These are phyloP conservation scores for Lasiodiplodia hormozganensis DNA, from an alignment of 2,329 filamentous ascomycete species.

Conservation along the genomic window DNA sequence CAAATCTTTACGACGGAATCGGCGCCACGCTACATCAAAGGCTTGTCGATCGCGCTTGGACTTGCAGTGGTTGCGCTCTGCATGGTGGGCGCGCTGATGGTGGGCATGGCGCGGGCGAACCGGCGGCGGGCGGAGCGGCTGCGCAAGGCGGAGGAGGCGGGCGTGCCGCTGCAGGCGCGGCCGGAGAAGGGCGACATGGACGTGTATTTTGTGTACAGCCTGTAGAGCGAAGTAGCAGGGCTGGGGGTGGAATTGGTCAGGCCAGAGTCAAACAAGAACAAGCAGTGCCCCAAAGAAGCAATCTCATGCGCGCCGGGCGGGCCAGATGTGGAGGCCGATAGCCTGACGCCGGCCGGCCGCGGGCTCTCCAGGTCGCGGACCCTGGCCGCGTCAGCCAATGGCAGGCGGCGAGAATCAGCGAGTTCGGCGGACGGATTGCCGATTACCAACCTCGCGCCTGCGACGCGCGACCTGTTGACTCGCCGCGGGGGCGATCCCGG, in stretches of 20 bases:
- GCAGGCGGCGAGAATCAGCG: not conserved
- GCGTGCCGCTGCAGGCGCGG: slow-evolving; percentile 10
- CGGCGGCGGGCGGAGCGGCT: slow-evolving; percentile 22
- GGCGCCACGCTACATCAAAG: slow-evolving; percentile 28
- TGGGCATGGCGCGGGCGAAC: slow-evolving; percentile 26
- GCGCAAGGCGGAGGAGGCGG: slow-evolving; percentile 25
- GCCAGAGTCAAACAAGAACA: not conserved
- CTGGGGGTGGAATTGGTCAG: not conserved
- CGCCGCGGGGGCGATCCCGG: slow-evolving; percentile 1
- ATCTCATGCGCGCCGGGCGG: not conserved
- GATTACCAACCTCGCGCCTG: not conserved
- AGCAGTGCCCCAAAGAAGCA: not conserved
- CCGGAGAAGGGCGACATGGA: slow-evolving; percentile 29
- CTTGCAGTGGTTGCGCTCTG: slow-evolving; percentile 27
- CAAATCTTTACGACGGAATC: slow-evolving; percentile 27
- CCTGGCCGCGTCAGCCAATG: slow-evolving; percentile 1
- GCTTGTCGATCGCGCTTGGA: slow-evolving; percentile 28
- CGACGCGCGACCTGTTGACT: slow-evolving; percentile 7
- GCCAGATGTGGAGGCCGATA: slow-evolving; percentile 1
- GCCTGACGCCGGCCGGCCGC: not conserved
- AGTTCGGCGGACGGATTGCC: slow-evolving; percentile 4
- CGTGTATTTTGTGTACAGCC: slow-evolving; percentile 25
- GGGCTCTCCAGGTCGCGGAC: not conserved
- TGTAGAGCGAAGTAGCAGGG: not conserved
- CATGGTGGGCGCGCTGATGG: slow-evolving; percentile 26